Percentiles rank a stretch among this genome's conserved stretches.
Evolutionary conservation across 306 rosid genomes (phyloP).

Genomic region (Gleditsia sinensis): DNA sequence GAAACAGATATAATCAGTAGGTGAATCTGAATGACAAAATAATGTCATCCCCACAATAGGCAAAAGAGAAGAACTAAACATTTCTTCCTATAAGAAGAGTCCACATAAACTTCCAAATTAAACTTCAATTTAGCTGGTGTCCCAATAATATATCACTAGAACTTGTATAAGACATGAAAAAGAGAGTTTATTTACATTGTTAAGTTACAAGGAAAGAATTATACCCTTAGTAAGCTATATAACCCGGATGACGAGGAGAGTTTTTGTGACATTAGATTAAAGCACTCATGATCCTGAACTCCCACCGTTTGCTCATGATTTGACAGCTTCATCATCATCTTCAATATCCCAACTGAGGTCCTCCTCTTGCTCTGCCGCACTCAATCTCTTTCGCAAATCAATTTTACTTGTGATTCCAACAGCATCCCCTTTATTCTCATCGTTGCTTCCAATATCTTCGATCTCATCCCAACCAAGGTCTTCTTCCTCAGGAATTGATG

Average conservation of each 20-base stretch:
- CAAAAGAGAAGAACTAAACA: constrained; percentile 15
- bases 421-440: constrained; percentile 56
- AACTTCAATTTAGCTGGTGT: constrained; percentile 30
- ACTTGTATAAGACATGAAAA: constrained; percentile 16
- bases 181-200: constrained; percentile 38
- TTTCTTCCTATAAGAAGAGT: constrained; percentile 8
- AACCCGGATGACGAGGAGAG: neutral
- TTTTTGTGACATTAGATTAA: constrained; percentile 24
- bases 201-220: constrained; percentile 37
- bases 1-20: constrained; percentile 15
- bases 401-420: constrained; percentile 39
- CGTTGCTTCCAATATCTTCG: constrained; percentile 71
- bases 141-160: constrained; percentile 1
- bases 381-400: constrained; percentile 62
- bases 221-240: constrained; percentile 30
- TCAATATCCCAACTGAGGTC: constrained; percentile 92
- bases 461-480: constrained; percentile 91
- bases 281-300: constrained; percentile 15
- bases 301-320: constrained; percentile 50
- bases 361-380: constrained; percentile 66
- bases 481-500: constrained; percentile 74
- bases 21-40: neutral
- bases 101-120: constrained; percentile 22
- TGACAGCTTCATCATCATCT: constrained; percentile 58
- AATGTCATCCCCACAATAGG: neutral